A percentile compares a stretch with the other conserved stretches of the same genome.
Evolutionary conservation across 129 eudicot species (phyloP).

Genomic region (Lactuca saligna): DNA sequence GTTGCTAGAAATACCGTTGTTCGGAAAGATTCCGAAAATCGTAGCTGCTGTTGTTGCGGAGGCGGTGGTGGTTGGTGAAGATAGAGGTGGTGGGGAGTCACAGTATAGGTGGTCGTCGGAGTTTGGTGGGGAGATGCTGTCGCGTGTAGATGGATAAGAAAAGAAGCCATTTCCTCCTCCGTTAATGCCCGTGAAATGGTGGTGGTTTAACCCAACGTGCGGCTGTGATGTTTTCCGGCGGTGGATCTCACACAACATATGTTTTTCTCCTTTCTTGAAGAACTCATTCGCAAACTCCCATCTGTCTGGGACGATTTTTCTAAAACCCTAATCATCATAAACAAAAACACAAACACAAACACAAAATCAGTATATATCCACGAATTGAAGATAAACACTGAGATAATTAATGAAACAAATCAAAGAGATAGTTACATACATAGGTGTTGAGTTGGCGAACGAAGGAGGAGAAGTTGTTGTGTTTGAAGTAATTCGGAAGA

Average conservation of each 20-base stretch:
- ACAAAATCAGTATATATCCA: constrained; percentile 5
- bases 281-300: constrained; percentile 96
- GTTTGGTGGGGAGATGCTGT: constrained; percentile 79
- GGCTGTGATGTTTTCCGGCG: constrained; percentile 84
- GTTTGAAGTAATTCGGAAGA: constrained; percentile 95
- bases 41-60: constrained; percentile 5
- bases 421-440: constrained; percentile 28
- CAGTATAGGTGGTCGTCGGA: constrained; percentile 57
- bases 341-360: not conserved
- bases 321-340: constrained; percentile 62
- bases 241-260: constrained; percentile 87
- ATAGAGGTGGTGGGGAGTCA: constrained; percentile 52
- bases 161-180: constrained; percentile 43
- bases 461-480: constrained; percentile 93
- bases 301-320: constrained; percentile 93
- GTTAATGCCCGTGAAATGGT: constrained; percentile 45
- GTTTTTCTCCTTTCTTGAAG: constrained; percentile 86
- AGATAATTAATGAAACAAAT: not conserved
- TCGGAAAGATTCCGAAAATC: constrained; percentile 17
- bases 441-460: constrained; percentile 98
- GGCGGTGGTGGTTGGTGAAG: constrained; percentile 44
- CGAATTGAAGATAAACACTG: not conserved
- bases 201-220: constrained; percentile 51
- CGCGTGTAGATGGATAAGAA: constrained; percentile 45
- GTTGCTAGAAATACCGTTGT: constrained; percentile 3